Evolutionary conservation across 2,329 filamentous ascomycete genomes (phyloP).

Genomic region (Aspergillus fumigatiaffinis): DNA sequence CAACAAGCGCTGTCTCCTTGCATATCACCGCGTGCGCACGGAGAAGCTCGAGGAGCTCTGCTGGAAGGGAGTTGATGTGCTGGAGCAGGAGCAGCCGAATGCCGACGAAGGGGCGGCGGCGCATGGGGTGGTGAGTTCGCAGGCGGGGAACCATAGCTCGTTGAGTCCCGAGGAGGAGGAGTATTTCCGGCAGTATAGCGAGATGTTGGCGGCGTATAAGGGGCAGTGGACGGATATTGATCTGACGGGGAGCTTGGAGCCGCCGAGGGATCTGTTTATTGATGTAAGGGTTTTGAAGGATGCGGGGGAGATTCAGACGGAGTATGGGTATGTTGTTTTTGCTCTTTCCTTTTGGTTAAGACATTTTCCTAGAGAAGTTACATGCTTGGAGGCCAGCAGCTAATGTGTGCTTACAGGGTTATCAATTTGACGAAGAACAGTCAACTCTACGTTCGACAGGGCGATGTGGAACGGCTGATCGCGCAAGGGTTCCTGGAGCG

Average conservation of each 20-base stretch:
- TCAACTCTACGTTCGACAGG: conserved; percentile 94
- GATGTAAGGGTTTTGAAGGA: conserved; percentile 95
- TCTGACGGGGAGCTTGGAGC: conserved; percentile 86
- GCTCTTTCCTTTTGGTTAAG: too few relatives aligned
- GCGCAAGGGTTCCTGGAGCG: conserved; percentile 92
- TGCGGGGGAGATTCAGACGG: conserved; percentile 96
- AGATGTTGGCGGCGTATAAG: conserved; percentile 92
- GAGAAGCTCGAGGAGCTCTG: conserved; percentile 92
- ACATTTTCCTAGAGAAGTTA: too few relatives aligned
- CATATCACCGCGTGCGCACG: conserved; percentile 85
- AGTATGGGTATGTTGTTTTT: conserved; percentile 73
- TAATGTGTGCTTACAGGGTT: conserved; percentile 53
- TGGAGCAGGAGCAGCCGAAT: conserved; percentile 61
- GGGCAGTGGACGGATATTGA: conserved; percentile 98
- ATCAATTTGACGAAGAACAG: conserved; percentile 98
- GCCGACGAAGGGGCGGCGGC: conserved; percentile 34
- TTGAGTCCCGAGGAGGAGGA: conserved; percentile 95
- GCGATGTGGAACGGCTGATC: conserved; percentile 91
- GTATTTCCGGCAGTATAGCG: conserved; percentile 86
- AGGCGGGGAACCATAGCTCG: conserved; percentile 59
- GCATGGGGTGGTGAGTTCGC: conserved; percentile 37
- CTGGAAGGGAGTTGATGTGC: conserved; percentile 82
- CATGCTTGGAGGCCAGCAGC: conserved; percentile 8
- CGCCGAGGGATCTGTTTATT: conserved; percentile 92
- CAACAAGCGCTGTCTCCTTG: conserved; percentile 91